Evolutionary conservation across 768 basidiomycete genomes (phyloP).

Genomic region (Rhizopogon vesiculosus): DNA sequence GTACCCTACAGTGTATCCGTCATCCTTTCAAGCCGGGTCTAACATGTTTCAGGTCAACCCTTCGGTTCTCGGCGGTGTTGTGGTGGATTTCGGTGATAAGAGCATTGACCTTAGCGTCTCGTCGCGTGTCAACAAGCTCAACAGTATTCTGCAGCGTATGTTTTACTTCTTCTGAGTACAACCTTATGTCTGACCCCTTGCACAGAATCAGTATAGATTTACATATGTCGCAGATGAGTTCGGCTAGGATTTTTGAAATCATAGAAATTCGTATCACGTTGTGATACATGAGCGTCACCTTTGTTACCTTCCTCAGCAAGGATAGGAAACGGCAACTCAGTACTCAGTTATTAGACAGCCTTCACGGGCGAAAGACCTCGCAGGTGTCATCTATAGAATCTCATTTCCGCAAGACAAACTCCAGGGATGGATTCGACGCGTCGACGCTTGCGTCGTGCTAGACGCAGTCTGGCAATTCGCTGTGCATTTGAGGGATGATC

Average conservation of each 20-base stretch:
- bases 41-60: constrained; percentile 71
- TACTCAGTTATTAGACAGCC: constrained; percentile 66
- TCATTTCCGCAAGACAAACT: constrained; percentile 89
- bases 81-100: constrained; percentile 98
- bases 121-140: constrained; percentile 92
- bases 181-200: not conserved
- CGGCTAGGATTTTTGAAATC: constrained; percentile 43
- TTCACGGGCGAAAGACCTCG: constrained; percentile 88
- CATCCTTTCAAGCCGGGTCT: not conserved
- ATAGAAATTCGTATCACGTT: constrained; percentile 87
- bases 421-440: constrained; percentile 35
- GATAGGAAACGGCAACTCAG: not conserved
- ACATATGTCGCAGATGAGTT: not conserved
- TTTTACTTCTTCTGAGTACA: constrained; percentile 3
- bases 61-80: constrained; percentile 83
- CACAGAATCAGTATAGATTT: not conserved
- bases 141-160: constrained; percentile 81
- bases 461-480: constrained; percentile 91
- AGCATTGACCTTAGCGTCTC: constrained; percentile 94
- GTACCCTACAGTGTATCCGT: constrained; percentile 34
- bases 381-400: constrained; percentile 78
- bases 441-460: constrained; percentile 65
- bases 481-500: constrained; percentile 80
- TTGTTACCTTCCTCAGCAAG: not conserved
- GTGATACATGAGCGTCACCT: constrained; percentile 45